A percentile compares a stretch with the other conserved stretches of the same genome.
These are phyloP conservation scores for Heteromeles arbutifolia DNA, from an alignment of 306 rosid genomes.

Conservation along the genomic window DNA sequence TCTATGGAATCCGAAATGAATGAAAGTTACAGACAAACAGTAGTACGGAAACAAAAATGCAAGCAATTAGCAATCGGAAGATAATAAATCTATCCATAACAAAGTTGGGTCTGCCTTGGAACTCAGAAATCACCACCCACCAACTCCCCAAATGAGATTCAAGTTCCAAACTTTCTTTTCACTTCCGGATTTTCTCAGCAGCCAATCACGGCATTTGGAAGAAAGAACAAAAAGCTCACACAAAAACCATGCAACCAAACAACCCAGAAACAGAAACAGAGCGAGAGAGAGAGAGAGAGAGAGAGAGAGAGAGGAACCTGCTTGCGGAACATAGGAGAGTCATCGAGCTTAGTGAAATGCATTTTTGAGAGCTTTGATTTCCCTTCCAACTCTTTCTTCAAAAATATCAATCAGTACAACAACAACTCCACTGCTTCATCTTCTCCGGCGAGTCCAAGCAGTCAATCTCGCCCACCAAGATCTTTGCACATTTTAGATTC, in stretches of 20 bases:
- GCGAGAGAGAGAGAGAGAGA: neutral
- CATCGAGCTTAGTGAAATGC: slow-evolving; percentile 98
- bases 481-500: slow-evolving; percentile 23
- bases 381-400: neutral
- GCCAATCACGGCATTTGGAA: neutral
- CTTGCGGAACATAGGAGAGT: slow-evolving; percentile 99
- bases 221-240: neutral
- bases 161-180: neutral
- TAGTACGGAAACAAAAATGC: neutral
- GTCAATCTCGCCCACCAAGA: slow-evolving; percentile 23
- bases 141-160: neutral
- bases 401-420: slow-evolving; percentile 3
- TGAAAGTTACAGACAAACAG: neutral
- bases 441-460: slow-evolving; percentile 9
- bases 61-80: neutral
- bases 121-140: neutral
- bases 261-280: neutral
- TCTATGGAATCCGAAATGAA: neutral
- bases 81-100: neutral
- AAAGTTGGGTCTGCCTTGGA: neutral
- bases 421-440: slow-evolving; percentile 33
- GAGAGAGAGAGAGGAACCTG: slow-evolving; percentile 50
- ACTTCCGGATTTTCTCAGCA: neutral
- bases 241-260: neutral
- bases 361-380: slow-evolving; percentile 34